phyloP scores from a whole-genome alignment of 2,329 filamentous ascomycete species.

The Neoscytalidium dimidiatum region DNA sequence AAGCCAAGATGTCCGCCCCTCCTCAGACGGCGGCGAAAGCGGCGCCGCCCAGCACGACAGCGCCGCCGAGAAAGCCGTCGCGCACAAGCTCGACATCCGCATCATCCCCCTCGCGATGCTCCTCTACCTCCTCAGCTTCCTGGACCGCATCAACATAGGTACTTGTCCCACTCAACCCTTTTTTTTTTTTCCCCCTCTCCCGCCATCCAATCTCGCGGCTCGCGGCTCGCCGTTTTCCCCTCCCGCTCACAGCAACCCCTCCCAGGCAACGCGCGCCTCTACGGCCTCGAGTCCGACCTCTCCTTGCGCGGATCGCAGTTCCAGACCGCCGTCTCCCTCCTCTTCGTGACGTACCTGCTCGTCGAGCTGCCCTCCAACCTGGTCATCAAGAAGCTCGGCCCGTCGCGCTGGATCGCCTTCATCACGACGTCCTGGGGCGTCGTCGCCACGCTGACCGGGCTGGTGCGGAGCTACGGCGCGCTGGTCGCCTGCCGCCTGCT shows the following conservation, averaged over 20 bases:
- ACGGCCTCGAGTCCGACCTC: slow-evolving; percentile 64
- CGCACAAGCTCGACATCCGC: slow-evolving; percentile 65
- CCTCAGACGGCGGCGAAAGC: slow-evolving; percentile 24
- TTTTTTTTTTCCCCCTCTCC: too few relatives aligned
- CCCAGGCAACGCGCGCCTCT: slow-evolving; percentile 63
- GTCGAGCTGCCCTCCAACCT: slow-evolving; percentile 49
- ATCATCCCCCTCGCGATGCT: slow-evolving; percentile 69
- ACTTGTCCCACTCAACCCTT: background rate
- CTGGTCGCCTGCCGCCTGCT: slow-evolving; percentile 69
- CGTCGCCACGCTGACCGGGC: slow-evolving; percentile 67
- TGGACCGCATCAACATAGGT: slow-evolving; percentile 73
- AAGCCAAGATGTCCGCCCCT: background rate
- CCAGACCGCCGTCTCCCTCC: slow-evolving; percentile 54
- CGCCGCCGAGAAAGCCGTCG: slow-evolving; percentile 55
- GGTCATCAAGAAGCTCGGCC: slow-evolving; percentile 47
- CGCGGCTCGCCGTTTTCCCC: too few relatives aligned
- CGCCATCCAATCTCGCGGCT: too few relatives aligned
- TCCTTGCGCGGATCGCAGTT: slow-evolving; percentile 64
- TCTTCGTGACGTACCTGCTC: slow-evolving; percentile 49
- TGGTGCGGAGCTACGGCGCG: slow-evolving; percentile 65
- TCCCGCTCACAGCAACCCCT: background rate
- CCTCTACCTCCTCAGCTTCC: slow-evolving; percentile 73
- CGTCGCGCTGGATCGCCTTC: slow-evolving; percentile 56
- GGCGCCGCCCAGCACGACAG: too few relatives aligned
- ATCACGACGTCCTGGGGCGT: slow-evolving; percentile 63